Evolutionary conservation across 306 rosid species (phyloP), one percentile per base, ranked within the genome.

Genomic region (Malus fusca): DNA sequence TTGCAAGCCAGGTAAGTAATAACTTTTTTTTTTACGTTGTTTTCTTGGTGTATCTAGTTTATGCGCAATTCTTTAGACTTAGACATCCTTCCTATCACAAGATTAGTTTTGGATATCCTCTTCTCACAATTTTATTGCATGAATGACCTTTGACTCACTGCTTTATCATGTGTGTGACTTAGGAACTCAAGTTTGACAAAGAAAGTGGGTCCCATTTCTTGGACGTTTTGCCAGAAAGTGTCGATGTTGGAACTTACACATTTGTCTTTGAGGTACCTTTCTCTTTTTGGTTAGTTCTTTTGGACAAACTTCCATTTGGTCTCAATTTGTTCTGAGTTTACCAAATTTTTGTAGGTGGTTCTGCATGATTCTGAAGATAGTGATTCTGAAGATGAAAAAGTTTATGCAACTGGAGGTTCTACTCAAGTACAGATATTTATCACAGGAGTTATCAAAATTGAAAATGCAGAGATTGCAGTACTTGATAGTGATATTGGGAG

Each of bases 401-500:
- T 82, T 69, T 92, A 90, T 79, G 90, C 93, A 68, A 90, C 96
- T 51, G 98, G 98, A 68, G 96, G 97, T 63, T 89, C 82, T 78
- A 85, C 88, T 76, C 89, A 77, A 78, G 99, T 92, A 79, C 92
- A 86, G 74, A 80, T 96, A 79, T 88, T 77, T 76, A 75, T 96
- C 71, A 88, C 97, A 7, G 99, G 99, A 69, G 55, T 84, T 74
- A 72, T 89, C 86, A 77, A 85, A 71, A 81, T 92, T 78, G 89
- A 89, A 72, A 88, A 76, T 62, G 91, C 96, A 64, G 97, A 96
- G 84, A 86, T 91, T 77, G 91, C 87, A 46, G 87, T 92, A 71
- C 88, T 96, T 63, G 99, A 96, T 84, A 96, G 90, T 69, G 99
- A 96, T 80, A 87, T 90, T 69, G 98, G 93, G 78, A 96, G 87